Conservation (phyloP, 805 yeast genomes). For the Sugiyamaella marilandica region DNA sequence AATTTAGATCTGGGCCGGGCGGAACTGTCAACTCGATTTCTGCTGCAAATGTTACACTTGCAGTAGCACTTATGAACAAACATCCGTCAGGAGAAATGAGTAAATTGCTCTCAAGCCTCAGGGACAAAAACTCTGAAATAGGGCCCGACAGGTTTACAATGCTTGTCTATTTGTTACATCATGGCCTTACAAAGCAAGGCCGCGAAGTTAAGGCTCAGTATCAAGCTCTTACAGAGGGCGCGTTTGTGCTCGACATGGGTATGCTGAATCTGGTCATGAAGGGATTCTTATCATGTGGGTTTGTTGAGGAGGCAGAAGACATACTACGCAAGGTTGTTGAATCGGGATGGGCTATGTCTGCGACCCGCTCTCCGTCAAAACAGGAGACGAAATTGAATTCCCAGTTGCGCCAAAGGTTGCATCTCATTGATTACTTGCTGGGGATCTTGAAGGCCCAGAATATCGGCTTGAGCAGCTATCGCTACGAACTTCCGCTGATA, state of each 20-base stretch:
- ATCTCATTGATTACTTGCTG: constrained; percentile 17
- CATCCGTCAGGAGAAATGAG: background rate
- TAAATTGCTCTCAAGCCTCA: constrained; percentile 7
- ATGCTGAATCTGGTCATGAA: constrained; percentile 24
- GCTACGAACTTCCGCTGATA: constrained; percentile 17
- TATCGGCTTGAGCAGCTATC: background rate
- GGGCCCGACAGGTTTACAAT: constrained; percentile 32
- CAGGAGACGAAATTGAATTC: background rate
- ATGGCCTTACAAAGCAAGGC: constrained; percentile 17
- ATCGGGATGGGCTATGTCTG: constrained; percentile 4
- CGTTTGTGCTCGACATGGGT: constrained; percentile 26
- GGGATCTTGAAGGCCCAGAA: constrained; percentile 1
- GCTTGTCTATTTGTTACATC: constrained; percentile 21
- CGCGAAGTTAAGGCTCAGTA: constrained; percentile 16
- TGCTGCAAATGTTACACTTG: background rate
- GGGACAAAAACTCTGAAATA: constrained; percentile 10
- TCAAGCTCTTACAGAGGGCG: constrained; percentile 18
- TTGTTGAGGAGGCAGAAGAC: constrained; percentile 25
- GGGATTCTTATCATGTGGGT: constrained; percentile 22
- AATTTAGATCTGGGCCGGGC: background rate
- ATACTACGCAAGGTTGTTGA: constrained; percentile 14
- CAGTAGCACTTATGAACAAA: constrained; percentile 1
- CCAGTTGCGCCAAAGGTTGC: constrained; percentile 15
- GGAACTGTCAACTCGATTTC: background rate
- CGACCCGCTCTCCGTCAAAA: constrained; percentile 5